Base-by-base conservation (phyloP, 2,329 filamentous ascomycete genomes). In the Cryphonectria carpinicola region DNA sequence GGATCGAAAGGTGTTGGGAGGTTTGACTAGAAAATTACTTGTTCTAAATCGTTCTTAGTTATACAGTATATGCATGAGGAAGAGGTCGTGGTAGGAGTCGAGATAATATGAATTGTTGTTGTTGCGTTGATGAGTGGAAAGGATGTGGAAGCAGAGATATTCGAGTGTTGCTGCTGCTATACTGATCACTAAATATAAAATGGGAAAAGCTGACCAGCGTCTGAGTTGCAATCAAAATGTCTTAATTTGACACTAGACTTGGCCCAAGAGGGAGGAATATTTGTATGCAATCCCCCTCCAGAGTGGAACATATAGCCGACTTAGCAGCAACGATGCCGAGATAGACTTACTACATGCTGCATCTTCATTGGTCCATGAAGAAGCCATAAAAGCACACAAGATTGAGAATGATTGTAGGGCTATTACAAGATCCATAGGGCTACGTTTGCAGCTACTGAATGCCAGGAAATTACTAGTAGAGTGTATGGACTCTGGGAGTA, bases 301-400 rank as follows among this genome's bases (percentile, higher is more conserved):
- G 3, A 43, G 56, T 66, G 63, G 37, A 64, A 35, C 54, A 71
- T 46, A 65, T 69, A 69, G 67, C 70, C 67, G 70, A 66, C 65
- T 49, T 52, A 19, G 32, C 43, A 61, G 35, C 6, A 61, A 37
- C 11, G 6, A 28, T 17, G n/a, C n/a, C 22, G 10, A 58, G 8
- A n/a, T 17, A 6, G 35, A 39, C 35, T 39, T 39, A 13, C 8
- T 39, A 11, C 25, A 63, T 25, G 37, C 22, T 14, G 25, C 25
- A 17, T 63, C 19, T 25, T 63, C n/a, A 4, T 43, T 63, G 56
- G 56, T 19, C 56, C 46, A 10, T 10, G 8, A 54, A 54, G 49
- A 25, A 54, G 49, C 49, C 49, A 25, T 13, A 25, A 25, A 25
- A 32, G 32, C 32, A 32, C 10, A 19, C 1, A 19, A 17, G 25